A percentile compares a stretch with the other conserved stretches of the same genome.
These are phyloP conservation scores for Tinospora cordifolia DNA, from an alignment of 164 flowering plant genomes.

Conservation along the genomic window DNA sequence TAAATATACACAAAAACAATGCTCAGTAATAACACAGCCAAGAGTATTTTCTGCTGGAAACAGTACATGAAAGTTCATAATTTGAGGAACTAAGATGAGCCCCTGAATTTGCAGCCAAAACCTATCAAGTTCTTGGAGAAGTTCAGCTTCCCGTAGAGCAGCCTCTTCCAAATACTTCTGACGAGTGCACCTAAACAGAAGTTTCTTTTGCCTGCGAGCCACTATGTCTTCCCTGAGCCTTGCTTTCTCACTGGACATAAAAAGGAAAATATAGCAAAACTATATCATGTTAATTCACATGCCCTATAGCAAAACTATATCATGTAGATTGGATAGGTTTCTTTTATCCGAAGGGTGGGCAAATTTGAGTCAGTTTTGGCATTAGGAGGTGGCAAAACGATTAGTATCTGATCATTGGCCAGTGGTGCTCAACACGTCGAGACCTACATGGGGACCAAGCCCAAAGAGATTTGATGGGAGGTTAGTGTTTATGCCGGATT, in stretches of 20 bases:
- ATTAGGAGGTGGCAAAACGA: too few species aligned
- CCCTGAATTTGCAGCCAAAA: slow-evolving; percentile 15
- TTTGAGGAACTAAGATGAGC: background rate
- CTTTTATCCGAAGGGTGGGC: too few species aligned
- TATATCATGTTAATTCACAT: background rate
- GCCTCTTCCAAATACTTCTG: slow-evolving; percentile 72
- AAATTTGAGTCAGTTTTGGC: too few species aligned
- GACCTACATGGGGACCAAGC: too few species aligned
- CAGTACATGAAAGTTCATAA: background rate
- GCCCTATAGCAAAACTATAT: too few species aligned
- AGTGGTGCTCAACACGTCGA: too few species aligned
- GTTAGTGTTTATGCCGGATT: too few species aligned
- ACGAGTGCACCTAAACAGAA: slow-evolving; percentile 49
- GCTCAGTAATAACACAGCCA: slow-evolving; percentile 4
- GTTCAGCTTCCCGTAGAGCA: slow-evolving; percentile 66
- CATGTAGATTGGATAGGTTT: too few species aligned
- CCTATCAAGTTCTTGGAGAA: slow-evolving; percentile 80
- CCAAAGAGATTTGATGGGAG: too few species aligned
- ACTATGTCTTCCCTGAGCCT: slow-evolving; percentile 65
- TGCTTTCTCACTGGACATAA: slow-evolving; percentile 56
- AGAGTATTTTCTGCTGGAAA: slow-evolving; percentile 1
- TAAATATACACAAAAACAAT: slow-evolving; percentile 21
- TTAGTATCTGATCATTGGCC: too few species aligned
- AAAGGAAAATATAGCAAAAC: slow-evolving; percentile 12
- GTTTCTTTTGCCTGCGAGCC: slow-evolving; percentile 65